Evolutionary conservation across 108 stramenopile genomes (phyloP), one percentile per base, ranked within the genome.

Genomic region (Bacterosira constricta): DNA sequence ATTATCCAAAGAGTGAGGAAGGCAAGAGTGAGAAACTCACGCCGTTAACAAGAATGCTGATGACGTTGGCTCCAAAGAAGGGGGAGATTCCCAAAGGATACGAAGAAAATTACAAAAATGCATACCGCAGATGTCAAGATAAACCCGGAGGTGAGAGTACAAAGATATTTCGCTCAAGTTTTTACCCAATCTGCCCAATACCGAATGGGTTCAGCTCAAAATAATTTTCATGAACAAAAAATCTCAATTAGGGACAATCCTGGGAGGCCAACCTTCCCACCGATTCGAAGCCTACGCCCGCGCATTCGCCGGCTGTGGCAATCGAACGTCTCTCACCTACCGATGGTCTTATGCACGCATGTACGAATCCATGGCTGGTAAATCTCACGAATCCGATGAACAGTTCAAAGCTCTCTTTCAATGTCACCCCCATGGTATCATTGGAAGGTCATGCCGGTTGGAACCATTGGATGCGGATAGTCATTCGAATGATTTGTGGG

Each of bases 251-350:
- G 88, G 90, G 32, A 69, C 73, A 6, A 83, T 83, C 3, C 51
- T 94, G 9, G 69, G 84, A 29, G 93, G 90, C 37, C 67, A 74
- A 8, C 93, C 93, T 17, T 83, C 89, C 55, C 86, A 88, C 9
- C 86, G 90, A 17, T 94, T 86, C 61, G 93, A 94, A 61, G 88
- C 90, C 1, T 94, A 90, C 69, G 90, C 93, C n/a, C 87, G 93
- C 8, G 89, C 84, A 17, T 94, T 66, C 80, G 93, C 90, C 6
- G 81, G 86, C 5, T 91, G 90, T 65, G 93, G 93, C 11, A 69
- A 79, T 44, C 65, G 50, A 3, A 79, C 83, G 0, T 31, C 61
- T 7, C 38, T 80, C 1, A 42, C 71, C 2, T 94, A 94, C 66
- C 89, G 93, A 26, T 72, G 88, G 45, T 89, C 88, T 12, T 94